Percentiles rank a stretch among this genome's conserved stretches.
phyloP scores from a whole-genome alignment of 345 rosid species.

The Nephelium lappaceum region DNA sequence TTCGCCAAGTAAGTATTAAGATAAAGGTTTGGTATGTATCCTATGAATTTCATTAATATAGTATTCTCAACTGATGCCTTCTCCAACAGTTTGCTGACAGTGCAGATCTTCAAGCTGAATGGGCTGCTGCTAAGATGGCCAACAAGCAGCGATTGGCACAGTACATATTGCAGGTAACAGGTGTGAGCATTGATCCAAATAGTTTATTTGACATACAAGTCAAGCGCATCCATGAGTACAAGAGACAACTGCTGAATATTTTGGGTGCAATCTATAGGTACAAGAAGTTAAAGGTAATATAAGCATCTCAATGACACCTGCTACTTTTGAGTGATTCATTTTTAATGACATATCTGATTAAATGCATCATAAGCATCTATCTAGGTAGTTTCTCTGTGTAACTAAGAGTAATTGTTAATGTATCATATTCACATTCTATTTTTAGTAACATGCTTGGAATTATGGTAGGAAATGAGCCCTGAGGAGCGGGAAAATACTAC shows the following conservation, averaged over 20 bases:
- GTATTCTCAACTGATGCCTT: constrained; percentile 27
- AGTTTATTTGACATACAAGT: constrained; percentile 96
- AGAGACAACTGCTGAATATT: constrained; percentile 92
- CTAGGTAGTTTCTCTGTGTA: background rate
- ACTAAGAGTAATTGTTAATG: constrained; percentile 1
- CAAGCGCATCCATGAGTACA: constrained; percentile 98
- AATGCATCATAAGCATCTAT: background rate
- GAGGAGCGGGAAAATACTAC: constrained; percentile 80
- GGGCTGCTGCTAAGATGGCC: constrained; percentile 94
- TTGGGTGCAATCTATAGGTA: constrained; percentile 83
- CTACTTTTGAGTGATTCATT: background rate
- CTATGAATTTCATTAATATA: constrained; percentile 1
- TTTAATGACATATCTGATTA: background rate
- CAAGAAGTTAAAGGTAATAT: constrained; percentile 86
- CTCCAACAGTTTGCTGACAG: constrained; percentile 75
- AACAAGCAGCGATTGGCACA: constrained; percentile 77
- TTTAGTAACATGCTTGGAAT: constrained; percentile 18
- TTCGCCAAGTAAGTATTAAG: constrained; percentile 59
- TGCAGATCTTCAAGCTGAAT: constrained; percentile 75
- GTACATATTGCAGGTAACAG: constrained; percentile 73
- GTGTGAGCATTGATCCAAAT: constrained; percentile 74
- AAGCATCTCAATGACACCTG: background rate
- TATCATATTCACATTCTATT: constrained; percentile 4
- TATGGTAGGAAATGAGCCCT: constrained; percentile 77
- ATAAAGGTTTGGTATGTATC: constrained; percentile 7